Conservation (phyloP, 371 early-diverging fungal genomes). For the Mortierella sp. region DNA sequence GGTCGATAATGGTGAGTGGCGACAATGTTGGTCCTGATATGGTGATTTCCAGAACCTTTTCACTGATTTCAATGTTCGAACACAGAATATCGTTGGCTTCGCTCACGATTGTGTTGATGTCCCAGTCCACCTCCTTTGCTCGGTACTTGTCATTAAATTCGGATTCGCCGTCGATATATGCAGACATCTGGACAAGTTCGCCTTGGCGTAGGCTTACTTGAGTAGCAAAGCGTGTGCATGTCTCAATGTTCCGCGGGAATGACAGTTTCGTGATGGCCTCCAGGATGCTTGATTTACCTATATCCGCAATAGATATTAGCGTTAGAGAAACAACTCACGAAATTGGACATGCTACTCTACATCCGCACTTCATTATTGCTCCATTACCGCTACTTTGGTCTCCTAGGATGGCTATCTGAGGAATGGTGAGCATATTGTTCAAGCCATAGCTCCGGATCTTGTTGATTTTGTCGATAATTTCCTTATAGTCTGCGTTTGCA, state of each 20-base stretch:
- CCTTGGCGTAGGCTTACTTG: conserved; percentile 34
- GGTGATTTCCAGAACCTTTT: conserved; percentile 46
- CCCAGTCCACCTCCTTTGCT: background rate
- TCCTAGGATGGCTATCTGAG: conserved; percentile 50
- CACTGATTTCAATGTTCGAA: conserved; percentile 24
- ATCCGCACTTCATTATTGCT: no score
- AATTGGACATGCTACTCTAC: no score
- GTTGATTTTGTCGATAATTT: conserved; percentile 42
- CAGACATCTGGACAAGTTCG: conserved; percentile 16
- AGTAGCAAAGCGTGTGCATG: conserved; percentile 45
- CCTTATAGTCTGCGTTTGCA: conserved; percentile 24
- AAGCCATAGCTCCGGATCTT: conserved; percentile 32
- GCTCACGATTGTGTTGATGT: conserved; percentile 16
- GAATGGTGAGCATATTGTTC: conserved; percentile 32
- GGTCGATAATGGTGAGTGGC: conserved; percentile 38
- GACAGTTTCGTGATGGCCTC: conserved; percentile 44
- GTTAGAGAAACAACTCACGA: no score
- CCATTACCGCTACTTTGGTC: conserved; percentile 50
- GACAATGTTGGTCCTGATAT: conserved; percentile 39
- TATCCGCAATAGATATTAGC: no score
- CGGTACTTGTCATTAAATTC: conserved; percentile 20
- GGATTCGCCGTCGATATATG: conserved; percentile 29
- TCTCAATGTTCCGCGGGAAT: conserved; percentile 42
- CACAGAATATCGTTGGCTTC: conserved; percentile 33
- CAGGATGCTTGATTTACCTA: conserved; percentile 51